Base-by-base conservation (phyloP, 2,329 filamentous ascomycete species). In the Pseudogymnoascus sp. region DNA sequence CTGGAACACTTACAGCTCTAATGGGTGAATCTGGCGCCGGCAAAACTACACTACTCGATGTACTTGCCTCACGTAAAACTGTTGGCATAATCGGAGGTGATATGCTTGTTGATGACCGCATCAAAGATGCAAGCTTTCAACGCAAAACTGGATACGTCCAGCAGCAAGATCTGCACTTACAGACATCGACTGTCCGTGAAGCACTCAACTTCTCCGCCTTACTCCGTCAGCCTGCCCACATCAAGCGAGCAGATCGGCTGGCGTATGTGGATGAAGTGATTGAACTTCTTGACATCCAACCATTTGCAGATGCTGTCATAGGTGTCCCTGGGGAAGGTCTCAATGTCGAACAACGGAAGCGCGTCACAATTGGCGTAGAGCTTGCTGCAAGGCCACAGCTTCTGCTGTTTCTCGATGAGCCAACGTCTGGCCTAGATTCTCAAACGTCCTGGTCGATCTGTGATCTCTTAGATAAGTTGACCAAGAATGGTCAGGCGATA, bases 31-130 rank as follows among this genome's bases (percentile, higher is more conserved):
- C 24, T 26, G 24, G 24, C 24, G 24, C 24, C 24, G 24, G 24
- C 24, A 26, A 26, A 26, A 26, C 24, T 26, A 26, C 24, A 26
- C 24, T 26, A 6, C 24, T 26, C 24, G 24, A 26, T 26, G 24
- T 26, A 26, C 24, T 26, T 26, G 24, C 24, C 53, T 90, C 89
- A 65, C 87, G 92, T 73, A 89, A 90, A 73, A 92, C 90, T 0
- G 93, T 93, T 85, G 93, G 93, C 75, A 88, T 96, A 13, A 91
- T 96, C 61, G 85, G 84, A 6, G 93, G 93, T 60, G 89, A 93
- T 68, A 93, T 96, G 86, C 75, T 83, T 8, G 82, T 86, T 10
- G 82, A 86, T 64, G 84, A 83, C 26, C 81, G 80, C 26, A 87
- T 85, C 24, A 85, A 90, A 33, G 90, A 95, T 67, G 80, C 82